Percentiles rank a stretch among this genome's conserved stretches.
Evolutionary conservation across 73 alveolate genomes (phyloP).

Genomic region (Tetrahymena borealis): DNA sequence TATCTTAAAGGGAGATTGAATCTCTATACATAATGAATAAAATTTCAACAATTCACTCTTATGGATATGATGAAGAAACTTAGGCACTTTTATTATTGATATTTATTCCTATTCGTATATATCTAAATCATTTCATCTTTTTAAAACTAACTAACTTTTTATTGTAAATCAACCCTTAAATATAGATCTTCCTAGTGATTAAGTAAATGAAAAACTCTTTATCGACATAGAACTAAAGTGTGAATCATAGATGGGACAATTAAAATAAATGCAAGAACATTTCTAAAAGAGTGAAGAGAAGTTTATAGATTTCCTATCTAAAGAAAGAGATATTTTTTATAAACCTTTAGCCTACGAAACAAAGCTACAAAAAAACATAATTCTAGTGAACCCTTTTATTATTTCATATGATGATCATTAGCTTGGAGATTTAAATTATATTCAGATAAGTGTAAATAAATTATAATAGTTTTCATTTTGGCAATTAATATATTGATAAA

Average conservation of each 20-base stretch:
- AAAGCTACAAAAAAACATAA: background rate
- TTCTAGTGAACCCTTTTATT: background rate
- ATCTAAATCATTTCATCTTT: background rate
- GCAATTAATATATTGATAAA: background rate
- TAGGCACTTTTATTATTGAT: background rate
- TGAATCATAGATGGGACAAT: background rate
- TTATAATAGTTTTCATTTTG: background rate
- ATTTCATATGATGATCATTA: background rate
- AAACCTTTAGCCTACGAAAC: background rate
- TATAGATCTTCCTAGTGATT: background rate
- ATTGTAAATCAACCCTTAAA: background rate
- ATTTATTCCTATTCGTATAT: background rate
- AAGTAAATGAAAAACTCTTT: background rate
- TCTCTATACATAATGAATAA: background rate
- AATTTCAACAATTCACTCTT: background rate
- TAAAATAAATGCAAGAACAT: background rate
- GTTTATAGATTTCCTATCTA: background rate
- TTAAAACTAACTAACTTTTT: background rate
- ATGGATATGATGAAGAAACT: background rate
- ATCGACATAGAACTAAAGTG: background rate
- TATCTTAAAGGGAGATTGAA: background rate
- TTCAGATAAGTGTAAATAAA: background rate
- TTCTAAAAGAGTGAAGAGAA: background rate
- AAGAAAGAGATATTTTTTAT: background rate
- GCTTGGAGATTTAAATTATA: background rate